Evolutionary conservation across 805 yeast genomes (phyloP).

Genomic region (Torulaspora delbrueckii): DNA sequence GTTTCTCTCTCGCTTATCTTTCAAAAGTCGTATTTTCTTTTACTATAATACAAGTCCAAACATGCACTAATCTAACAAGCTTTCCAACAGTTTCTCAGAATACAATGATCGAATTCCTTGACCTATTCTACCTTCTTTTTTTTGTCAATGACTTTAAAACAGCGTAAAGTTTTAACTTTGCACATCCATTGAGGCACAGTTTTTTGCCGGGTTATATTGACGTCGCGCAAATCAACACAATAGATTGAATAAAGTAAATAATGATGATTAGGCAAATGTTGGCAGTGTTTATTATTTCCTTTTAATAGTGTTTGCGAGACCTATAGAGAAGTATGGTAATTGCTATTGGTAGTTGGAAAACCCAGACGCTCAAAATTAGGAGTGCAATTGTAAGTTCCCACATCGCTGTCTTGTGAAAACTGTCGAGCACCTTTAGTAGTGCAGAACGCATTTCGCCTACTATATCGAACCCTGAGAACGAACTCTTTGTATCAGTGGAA

Average conservation of each 20-base stretch:
- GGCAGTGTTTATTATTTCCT: neutral
- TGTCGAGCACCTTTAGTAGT: slow-evolving; percentile 7
- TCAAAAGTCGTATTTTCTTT: neutral
- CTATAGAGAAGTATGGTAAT: slow-evolving; percentile 8
- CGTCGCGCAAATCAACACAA: slow-evolving; percentile 2
- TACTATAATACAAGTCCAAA: neutral
- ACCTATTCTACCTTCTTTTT: neutral
- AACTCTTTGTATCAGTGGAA: slow-evolving; percentile 2
- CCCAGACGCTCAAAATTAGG: slow-evolving; percentile 46
- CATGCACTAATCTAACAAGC: slow-evolving; percentile 1
- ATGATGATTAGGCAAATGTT: neutral
- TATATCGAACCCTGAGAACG: slow-evolving; percentile 5
- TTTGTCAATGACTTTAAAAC: neutral
- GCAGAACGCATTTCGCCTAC: slow-evolving; percentile 12
- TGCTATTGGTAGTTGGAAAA: slow-evolving; percentile 42
- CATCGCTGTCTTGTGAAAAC: slow-evolving; percentile 32
- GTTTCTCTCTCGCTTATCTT: neutral
- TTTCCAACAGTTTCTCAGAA: neutral
- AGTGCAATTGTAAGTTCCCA: slow-evolving; percentile 46
- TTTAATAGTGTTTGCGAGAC: neutral
- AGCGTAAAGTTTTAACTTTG: neutral
- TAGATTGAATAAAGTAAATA: neutral
- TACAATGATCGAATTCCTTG: neutral
- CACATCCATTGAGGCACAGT: neutral
- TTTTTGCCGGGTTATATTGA: slow-evolving; percentile 2